phyloP scores from a whole-genome alignment of 331 rosid species.

The Rhamnella rubrinervis region DNA sequence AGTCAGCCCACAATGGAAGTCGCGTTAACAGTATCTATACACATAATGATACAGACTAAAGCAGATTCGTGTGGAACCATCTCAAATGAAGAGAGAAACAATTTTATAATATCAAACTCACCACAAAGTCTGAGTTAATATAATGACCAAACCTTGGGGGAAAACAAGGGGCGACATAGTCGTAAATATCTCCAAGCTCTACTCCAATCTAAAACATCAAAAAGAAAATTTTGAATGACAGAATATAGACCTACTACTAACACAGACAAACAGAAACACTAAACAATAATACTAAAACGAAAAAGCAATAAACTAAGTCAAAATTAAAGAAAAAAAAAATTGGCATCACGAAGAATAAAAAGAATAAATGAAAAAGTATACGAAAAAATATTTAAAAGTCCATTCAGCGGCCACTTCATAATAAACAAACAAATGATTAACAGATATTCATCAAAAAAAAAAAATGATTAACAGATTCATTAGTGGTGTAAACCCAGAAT shows the following conservation, averaged over 20 bases:
- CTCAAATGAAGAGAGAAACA: slow-evolving; percentile 10
- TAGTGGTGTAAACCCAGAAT: too few relatives aligned
- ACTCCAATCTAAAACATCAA: slow-evolving; percentile 70
- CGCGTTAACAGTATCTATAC: not conserved
- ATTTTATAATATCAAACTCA: slow-evolving; percentile 21
- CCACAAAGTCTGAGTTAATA: slow-evolving; percentile 13
- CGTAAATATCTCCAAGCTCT: slow-evolving; percentile 93
- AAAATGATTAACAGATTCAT: too few relatives aligned
- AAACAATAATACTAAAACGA: not conserved
- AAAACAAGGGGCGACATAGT: slow-evolving; percentile 90
- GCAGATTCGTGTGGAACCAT: not conserved
- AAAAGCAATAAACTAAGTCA: not conserved
- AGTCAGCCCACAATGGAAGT: not conserved
- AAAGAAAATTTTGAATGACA: not conserved
- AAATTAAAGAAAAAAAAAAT: too few relatives aligned
- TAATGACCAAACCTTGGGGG: slow-evolving; percentile 77
- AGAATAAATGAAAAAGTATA: too few relatives aligned
- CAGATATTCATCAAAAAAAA: too few relatives aligned
- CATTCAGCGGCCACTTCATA: too few relatives aligned
- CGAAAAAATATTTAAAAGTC: too few relatives aligned
- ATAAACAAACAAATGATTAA: too few relatives aligned
- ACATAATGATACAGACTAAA: not conserved
- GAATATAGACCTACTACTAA: not conserved
- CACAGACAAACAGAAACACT: not conserved
- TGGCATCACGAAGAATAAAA: too few relatives aligned